Conservation (phyloP, 352 stramenopile genomes). For the Saprolegnia parasitica region DNA sequence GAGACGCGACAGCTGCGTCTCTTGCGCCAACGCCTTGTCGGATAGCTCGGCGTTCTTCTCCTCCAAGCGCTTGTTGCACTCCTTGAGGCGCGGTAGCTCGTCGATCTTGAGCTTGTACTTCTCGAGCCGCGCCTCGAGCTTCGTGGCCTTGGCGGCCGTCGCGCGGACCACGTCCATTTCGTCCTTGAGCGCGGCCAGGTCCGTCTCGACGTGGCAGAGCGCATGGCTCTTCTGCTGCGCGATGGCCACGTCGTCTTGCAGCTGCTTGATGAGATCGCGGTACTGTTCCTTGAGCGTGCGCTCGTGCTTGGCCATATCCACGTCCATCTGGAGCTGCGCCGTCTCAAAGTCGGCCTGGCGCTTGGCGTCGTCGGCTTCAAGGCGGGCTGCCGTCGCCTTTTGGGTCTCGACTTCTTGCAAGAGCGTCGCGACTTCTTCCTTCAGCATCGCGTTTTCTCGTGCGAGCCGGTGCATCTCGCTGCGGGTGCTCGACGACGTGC, state of each 20-base stretch:
- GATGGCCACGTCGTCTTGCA: constrained; percentile 46
- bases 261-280: constrained; percentile 44
- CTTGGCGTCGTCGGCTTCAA: constrained; percentile 34
- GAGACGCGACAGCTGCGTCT: constrained; percentile 46
- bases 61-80: constrained; percentile 55
- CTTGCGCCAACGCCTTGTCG: constrained; percentile 50
- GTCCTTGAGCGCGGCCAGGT: constrained; percentile 45
- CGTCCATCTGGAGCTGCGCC: constrained; percentile 41
- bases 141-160: constrained; percentile 41
- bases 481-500: constrained; percentile 4
- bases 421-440: constrained; percentile 18
- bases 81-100: constrained; percentile 45
- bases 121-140: constrained; percentile 41
- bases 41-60: constrained; percentile 50
- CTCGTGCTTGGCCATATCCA: constrained; percentile 58
- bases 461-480: constrained; percentile 20
- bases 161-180: constrained; percentile 67
- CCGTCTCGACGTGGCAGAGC: constrained; percentile 36
- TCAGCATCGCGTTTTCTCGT: constrained; percentile 23
- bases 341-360: constrained; percentile 38
- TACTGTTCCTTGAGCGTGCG: constrained; percentile 42
- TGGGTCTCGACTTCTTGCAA: not conserved
- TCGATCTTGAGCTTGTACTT: constrained; percentile 78
- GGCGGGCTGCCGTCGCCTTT: not conserved
- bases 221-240: constrained; percentile 35